phyloP scores from a whole-genome alignment of 805 yeast species.

The Kockiozyma suomiensis region DNA sequence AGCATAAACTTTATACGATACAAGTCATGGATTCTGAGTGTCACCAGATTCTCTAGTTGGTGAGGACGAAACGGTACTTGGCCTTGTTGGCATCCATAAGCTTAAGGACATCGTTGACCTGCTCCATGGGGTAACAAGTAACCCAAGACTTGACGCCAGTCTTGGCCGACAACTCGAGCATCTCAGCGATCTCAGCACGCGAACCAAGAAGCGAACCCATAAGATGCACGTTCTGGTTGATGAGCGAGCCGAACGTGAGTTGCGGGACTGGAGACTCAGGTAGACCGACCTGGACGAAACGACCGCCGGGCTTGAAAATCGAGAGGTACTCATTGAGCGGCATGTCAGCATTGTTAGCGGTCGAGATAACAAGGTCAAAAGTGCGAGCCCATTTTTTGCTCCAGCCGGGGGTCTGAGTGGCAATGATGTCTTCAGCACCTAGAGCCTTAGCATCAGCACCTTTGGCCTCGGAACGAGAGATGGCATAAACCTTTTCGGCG shows the following conservation, averaged over 20 bases:
- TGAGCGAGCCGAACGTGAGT: slow-evolving; percentile 32
- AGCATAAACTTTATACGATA: too few relatives aligned
- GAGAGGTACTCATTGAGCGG: slow-evolving; percentile 49
- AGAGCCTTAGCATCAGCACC: slow-evolving; percentile 55
- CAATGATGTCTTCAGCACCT: slow-evolving; percentile 59
- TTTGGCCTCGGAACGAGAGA: slow-evolving; percentile 56
- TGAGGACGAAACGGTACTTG: slow-evolving; percentile 31
- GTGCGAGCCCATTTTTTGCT: slow-evolving; percentile 38
- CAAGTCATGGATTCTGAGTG: too few relatives aligned
- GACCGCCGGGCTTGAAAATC: slow-evolving; percentile 59
- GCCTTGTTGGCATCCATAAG: slow-evolving; percentile 34
- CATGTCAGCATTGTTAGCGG: slow-evolving; percentile 52
- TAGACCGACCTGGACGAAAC: slow-evolving; percentile 66
- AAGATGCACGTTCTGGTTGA: slow-evolving; percentile 26
- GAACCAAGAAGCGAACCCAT: slow-evolving; percentile 64
- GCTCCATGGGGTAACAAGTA: slow-evolving; percentile 31
- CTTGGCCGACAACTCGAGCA: slow-evolving; percentile 66
- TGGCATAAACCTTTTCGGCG: slow-evolving; percentile 57
- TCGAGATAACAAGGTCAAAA: slow-evolving; percentile 57
- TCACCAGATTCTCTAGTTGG: slow-evolving; percentile 7
- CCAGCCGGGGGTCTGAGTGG: slow-evolving; percentile 51
- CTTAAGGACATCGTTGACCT: slow-evolving; percentile 31
- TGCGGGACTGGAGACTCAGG: slow-evolving; percentile 47
- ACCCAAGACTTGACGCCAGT: slow-evolving; percentile 42
- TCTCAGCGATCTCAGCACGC: slow-evolving; percentile 63